Percentiles rank a stretch among this genome's conserved stretches.
Evolutionary conservation across 805 yeast species (phyloP).

Genomic region (Saccharomycopsis javanensis): DNA sequence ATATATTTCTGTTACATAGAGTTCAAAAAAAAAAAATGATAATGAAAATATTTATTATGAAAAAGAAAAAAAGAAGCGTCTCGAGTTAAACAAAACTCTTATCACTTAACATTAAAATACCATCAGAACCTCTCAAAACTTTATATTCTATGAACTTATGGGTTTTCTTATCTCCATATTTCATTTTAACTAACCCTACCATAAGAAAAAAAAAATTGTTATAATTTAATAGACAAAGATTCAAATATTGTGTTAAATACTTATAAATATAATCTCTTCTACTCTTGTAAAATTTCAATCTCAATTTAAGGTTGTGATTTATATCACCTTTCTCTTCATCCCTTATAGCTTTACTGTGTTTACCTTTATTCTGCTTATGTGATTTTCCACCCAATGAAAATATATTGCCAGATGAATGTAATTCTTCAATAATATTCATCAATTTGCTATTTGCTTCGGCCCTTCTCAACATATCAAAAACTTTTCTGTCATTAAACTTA

Average conservation of each 20-base stretch:
- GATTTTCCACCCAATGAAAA: background rate
- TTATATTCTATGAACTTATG: slow-evolving; percentile 3
- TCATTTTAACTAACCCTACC: slow-evolving; percentile 7
- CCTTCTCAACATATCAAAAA: background rate
- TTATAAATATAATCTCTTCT: background rate
- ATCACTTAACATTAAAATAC: slow-evolving; percentile 3
- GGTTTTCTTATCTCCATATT: slow-evolving; percentile 1
- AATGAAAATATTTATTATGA: no score
- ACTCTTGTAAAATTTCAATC: background rate
- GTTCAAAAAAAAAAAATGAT: background rate
- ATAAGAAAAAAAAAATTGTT: slow-evolving; percentile 7
- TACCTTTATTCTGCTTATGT: background rate
- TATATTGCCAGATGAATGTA: background rate
- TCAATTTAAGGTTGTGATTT: background rate
- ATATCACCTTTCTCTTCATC: background rate
- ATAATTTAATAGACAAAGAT: background rate
- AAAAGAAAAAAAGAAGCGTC: background rate
- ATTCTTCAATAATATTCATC: background rate
- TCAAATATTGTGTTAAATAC: background rate
- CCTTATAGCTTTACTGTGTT: background rate
- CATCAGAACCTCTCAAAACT: slow-evolving; percentile 7
- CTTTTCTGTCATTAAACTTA: background rate
- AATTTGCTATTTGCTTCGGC: background rate
- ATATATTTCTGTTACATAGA: no score
- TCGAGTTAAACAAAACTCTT: background rate